Evolutionary conservation across 345 rosid genomes (phyloP).

Genomic region (Bruguiera parviflora): DNA sequence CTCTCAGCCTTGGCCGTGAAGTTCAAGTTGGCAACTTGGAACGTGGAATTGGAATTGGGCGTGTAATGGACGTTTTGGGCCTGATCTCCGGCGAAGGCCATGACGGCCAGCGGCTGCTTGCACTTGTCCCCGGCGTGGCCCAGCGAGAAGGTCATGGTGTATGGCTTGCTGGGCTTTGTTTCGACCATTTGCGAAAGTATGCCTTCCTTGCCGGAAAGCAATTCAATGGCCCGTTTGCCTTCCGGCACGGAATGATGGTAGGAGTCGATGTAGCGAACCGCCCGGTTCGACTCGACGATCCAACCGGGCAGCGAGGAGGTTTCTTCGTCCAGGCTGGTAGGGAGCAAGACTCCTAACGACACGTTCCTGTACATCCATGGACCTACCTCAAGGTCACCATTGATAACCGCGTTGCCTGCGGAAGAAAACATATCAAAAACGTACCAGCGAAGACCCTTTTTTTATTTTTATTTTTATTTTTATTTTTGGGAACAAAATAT

Average conservation of each 20-base stretch:
- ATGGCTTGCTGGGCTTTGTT: constrained; percentile 51
- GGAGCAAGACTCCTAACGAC: constrained; percentile 86
- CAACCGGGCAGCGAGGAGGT: constrained; percentile 85
- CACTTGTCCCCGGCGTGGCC: constrained; percentile 91
- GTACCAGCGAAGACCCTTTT: too few relatives aligned
- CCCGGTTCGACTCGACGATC: constrained; percentile 87
- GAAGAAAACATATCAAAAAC: not conserved
- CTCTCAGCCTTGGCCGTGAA: constrained; percentile 90
- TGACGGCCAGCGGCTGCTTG: constrained; percentile 79
- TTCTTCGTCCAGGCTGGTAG: constrained; percentile 87
- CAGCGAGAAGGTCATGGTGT: constrained; percentile 57
- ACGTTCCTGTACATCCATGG: constrained; percentile 91
- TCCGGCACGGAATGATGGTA: constrained; percentile 74
- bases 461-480: too few relatives aligned
- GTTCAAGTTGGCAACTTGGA: constrained; percentile 52
- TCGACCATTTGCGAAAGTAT: constrained; percentile 92
- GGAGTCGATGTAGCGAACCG: constrained; percentile 83
- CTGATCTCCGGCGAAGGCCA: constrained; percentile 95
- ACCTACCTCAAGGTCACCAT: constrained; percentile 89
- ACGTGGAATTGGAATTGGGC: constrained; percentile 65
- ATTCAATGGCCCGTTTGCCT: constrained; percentile 83
- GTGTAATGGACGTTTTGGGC: constrained; percentile 78
- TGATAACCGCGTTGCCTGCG: constrained; percentile 74
- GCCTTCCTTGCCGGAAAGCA: constrained; percentile 94
- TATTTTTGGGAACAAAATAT: not conserved